A percentile compares a stretch with the other conserved stretches of the same genome.
These are phyloP conservation scores for Chrysopogon serrulatus DNA, from an alignment of 176 grass and related monocot genomes.

Conservation along the genomic window DNA sequence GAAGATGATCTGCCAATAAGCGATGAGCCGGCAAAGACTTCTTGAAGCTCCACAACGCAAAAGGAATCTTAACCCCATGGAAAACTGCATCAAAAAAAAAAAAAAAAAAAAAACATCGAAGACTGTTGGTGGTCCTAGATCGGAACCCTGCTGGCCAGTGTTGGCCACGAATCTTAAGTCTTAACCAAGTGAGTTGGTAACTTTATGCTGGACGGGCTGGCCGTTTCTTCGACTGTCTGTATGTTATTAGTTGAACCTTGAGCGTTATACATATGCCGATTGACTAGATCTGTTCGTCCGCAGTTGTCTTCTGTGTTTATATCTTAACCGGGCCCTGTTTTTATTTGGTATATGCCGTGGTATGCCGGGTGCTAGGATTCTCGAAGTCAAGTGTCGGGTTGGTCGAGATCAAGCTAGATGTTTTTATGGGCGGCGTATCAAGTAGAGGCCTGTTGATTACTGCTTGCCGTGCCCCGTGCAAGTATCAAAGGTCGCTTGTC, in stretches of 20 bases:
- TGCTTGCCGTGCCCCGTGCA: neutral
- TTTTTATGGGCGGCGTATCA: neutral
- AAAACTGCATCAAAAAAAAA: too few species aligned
- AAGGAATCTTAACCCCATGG: constrained; percentile 20
- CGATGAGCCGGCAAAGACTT: constrained; percentile 56
- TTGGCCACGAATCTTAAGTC: constrained; percentile 9
- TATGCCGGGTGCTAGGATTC: neutral
- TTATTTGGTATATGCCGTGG: too few species aligned
- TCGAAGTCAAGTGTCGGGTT: neutral
- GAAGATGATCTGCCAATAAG: constrained; percentile 73
- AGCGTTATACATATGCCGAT: constrained; percentile 14
- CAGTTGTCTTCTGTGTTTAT: neutral
- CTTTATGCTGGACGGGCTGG: neutral
- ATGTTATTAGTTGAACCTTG: constrained; percentile 24
- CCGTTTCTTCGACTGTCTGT: neutral
- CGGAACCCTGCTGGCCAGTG: neutral
- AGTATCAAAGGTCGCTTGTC: neutral
- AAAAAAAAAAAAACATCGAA: too few species aligned
- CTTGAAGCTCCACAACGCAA: constrained; percentile 3
- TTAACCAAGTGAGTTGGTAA: constrained; percentile 30
- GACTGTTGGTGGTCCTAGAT: constrained; percentile 8
- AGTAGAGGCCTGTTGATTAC: neutral
- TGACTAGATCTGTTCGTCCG: constrained; percentile 14
- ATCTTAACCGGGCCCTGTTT: neutral
- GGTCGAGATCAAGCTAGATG: neutral